phyloP scores from a whole-genome alignment of 2,329 filamentous ascomycete genomes.

The Neonectria magnoliae region DNA sequence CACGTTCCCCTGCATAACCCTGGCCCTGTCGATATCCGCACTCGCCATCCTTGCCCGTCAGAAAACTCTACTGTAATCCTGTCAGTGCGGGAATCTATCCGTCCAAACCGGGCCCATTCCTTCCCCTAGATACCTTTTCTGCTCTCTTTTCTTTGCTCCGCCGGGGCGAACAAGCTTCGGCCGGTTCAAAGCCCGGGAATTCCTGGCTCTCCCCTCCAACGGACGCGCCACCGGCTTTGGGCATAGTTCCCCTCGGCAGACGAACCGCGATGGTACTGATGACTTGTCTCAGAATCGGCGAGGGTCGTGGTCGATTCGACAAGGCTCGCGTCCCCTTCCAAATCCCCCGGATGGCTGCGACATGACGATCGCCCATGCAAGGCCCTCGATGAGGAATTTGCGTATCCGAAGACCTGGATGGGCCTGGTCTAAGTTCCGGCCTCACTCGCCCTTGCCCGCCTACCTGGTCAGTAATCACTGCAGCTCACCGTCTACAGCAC shows the following conservation, averaged over 20 bases:
- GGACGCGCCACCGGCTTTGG: slow-evolving; percentile 30
- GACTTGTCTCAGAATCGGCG: slow-evolving; percentile 31
- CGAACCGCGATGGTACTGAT: slow-evolving; percentile 29
- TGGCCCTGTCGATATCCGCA: slow-evolving; percentile 16
- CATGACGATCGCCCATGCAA: slow-evolving; percentile 38
- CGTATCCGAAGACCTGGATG: slow-evolving; percentile 18
- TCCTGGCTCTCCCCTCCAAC: slow-evolving; percentile 2
- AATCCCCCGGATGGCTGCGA: slow-evolving; percentile 26
- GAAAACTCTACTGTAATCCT: slow-evolving; percentile 15
- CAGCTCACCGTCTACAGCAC: not conserved
- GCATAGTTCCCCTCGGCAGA: slow-evolving; percentile 31
- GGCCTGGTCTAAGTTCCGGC: slow-evolving; percentile 4
- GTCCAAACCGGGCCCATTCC: slow-evolving; percentile 21
- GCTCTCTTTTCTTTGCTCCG: not conserved
- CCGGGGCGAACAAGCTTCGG: slow-evolving; percentile 18
- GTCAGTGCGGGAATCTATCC: slow-evolving; percentile 41
- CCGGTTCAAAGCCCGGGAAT: not conserved
- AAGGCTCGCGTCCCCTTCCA: slow-evolving; percentile 12
- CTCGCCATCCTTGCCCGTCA: slow-evolving; percentile 19
- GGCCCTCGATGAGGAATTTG: slow-evolving; percentile 32
- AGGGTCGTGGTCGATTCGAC: slow-evolving; percentile 19
- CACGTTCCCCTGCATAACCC: slow-evolving; percentile 20
- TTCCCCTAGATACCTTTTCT: not conserved
- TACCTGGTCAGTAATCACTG: not conserved
- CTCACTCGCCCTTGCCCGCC: not conserved